Evolutionary conservation across 768 basidiomycete genomes (phyloP).

Genomic region (Mrakia hoshinonis): DNA sequence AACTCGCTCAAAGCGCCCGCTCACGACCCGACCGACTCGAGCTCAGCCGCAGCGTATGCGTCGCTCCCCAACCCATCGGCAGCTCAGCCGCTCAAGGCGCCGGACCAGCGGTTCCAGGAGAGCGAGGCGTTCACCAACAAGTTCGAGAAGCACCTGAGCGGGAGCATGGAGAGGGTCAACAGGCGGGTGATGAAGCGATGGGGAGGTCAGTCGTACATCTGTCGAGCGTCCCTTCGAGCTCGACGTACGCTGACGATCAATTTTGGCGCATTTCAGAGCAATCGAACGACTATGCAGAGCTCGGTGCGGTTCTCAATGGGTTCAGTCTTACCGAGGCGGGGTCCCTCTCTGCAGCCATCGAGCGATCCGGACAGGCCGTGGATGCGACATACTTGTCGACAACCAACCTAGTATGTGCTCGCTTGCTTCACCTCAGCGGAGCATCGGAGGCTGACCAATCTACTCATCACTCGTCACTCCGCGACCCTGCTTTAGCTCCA

Average conservation of each 20-base stretch:
- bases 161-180: slow-evolving; percentile 94
- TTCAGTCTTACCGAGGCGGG: slow-evolving; percentile 81
- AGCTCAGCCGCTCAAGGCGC: slow-evolving; percentile 75
- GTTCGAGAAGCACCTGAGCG: slow-evolving; percentile 82
- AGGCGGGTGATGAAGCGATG: slow-evolving; percentile 85
- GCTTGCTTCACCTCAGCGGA: not conserved
- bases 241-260: slow-evolving; percentile 33
- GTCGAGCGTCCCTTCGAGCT: slow-evolving; percentile 29
- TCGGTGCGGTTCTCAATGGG: slow-evolving; percentile 84
- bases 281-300: slow-evolving; percentile 77
- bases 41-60: slow-evolving; percentile 62
- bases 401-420: slow-evolving; percentile 50
- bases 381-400: slow-evolving; percentile 92
- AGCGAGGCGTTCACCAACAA: slow-evolving; percentile 93
- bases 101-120: slow-evolving; percentile 92
- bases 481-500: too few species aligned
- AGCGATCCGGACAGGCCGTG: slow-evolving; percentile 93
- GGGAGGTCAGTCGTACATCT: slow-evolving; percentile 56
- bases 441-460: not conserved
- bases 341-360: slow-evolving; percentile 68
- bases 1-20: slow-evolving; percentile 92
- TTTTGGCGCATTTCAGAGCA: slow-evolving; percentile 48
- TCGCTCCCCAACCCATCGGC: slow-evolving; percentile 83
- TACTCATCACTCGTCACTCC: too few species aligned
- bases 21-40: slow-evolving; percentile 80